These are phyloP conservation scores for Boletus vermiculosoides DNA, from an alignment of 768 basidiomycete species.

Conservation along the genomic window DNA sequence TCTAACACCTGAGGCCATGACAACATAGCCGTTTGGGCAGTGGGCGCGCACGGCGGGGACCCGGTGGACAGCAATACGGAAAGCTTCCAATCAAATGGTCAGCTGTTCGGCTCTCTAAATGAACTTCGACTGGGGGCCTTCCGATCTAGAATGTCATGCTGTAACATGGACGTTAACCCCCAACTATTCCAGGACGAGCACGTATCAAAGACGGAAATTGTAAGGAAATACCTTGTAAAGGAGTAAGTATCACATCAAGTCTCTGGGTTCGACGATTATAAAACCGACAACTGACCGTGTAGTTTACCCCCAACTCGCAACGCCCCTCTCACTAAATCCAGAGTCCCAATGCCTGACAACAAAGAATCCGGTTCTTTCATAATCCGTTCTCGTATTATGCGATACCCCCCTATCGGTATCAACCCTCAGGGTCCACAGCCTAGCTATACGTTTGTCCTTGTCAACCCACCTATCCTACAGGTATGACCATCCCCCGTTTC, in stretches of 20 bases:
- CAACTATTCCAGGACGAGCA: neutral
- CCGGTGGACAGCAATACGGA: neutral
- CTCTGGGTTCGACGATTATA: neutral
- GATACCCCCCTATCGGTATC: neutral
- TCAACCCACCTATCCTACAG: accelerated
- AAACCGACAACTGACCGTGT: neutral
- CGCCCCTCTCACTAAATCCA: neutral
- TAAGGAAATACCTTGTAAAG: neutral
- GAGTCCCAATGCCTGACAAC: neutral
- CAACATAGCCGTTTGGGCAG: neutral
- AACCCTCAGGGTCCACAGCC: no score
- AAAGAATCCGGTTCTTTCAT: neutral
- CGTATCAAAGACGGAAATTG: no score
- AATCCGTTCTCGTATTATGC: neutral
- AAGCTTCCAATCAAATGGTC: neutral
- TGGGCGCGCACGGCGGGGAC: neutral
- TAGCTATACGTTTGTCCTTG: neutral
- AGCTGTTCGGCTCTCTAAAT: neutral
- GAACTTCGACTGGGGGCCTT: neutral
- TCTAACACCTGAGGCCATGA: neutral
- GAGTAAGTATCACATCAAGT: neutral
- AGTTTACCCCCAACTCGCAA: neutral
- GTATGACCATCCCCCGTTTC: neutral
- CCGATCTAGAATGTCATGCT: no score
- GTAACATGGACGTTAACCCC: neutral